phyloP scores from a whole-genome alignment of 176 grass and related monocot species.

The Rhipidocladum racemiflorum region DNA sequence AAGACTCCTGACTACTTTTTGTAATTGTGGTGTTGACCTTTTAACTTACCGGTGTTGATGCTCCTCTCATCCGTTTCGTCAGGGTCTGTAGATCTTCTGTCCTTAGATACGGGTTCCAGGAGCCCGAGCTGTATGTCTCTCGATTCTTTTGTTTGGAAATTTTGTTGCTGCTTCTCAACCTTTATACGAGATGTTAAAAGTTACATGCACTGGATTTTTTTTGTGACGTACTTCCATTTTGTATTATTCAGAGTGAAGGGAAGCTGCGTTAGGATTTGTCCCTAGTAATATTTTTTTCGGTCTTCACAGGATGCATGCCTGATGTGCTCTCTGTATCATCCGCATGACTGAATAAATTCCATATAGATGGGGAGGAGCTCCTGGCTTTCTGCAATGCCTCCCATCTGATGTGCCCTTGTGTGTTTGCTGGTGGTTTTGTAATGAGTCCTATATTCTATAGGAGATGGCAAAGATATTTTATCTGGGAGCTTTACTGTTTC shows the following conservation, averaged over 20 bases:
- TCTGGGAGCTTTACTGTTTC: not conserved
- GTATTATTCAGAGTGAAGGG: slow-evolving; percentile 50
- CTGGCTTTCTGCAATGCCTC: not conserved
- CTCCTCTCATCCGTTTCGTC: slow-evolving; percentile 30
- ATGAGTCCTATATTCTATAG: not conserved
- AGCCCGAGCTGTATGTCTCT: slow-evolving; percentile 45
- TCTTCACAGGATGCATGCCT: not conserved
- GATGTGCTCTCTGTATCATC: not conserved
- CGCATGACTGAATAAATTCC: slow-evolving; percentile 5
- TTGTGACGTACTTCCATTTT: slow-evolving; percentile 46
- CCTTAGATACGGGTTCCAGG: slow-evolving; percentile 23
- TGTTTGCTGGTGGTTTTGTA: not conserved
- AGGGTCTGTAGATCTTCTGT: slow-evolving; percentile 52
- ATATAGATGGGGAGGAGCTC: not conserved
- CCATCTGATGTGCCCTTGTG: not conserved
- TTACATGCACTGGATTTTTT: slow-evolving; percentile 41
- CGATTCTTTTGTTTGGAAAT: slow-evolving; percentile 83
- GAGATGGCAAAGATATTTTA: not conserved
- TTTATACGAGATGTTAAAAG: slow-evolving; percentile 49
- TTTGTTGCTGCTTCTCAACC: slow-evolving; percentile 54
- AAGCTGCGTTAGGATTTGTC: slow-evolving; percentile 38
- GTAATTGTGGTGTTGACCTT: slow-evolving; percentile 59
- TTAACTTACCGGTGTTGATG: slow-evolving; percentile 51
- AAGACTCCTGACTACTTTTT: slow-evolving; percentile 98
- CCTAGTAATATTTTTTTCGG: not conserved